Percentiles rank a stretch among this genome's conserved stretches.
Conservation (phyloP, 345 rosid genomes). For the Lepidium didymum region DNA sequence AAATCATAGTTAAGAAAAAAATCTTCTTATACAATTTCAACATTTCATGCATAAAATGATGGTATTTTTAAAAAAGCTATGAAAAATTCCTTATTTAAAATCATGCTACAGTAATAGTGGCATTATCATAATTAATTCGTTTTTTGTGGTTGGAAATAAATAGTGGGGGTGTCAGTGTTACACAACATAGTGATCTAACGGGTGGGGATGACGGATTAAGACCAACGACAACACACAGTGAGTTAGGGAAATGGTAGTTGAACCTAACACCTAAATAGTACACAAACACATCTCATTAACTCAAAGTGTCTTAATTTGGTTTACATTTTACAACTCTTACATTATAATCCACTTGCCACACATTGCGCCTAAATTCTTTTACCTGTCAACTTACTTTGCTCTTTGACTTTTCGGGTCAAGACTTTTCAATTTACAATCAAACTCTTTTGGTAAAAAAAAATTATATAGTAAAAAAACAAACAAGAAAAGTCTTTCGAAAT, state of each 20-base stretch:
- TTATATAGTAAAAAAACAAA: too few relatives aligned
- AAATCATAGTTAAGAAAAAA: too few relatives aligned
- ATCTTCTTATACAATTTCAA: too few relatives aligned
- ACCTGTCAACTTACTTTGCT: constrained; percentile 23
- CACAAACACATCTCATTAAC: neutral
- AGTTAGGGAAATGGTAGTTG: constrained; percentile 29
- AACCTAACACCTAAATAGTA: constrained; percentile 17
- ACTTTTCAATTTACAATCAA: neutral
- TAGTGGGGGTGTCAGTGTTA: neutral
- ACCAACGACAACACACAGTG: neutral
- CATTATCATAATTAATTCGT: too few relatives aligned
- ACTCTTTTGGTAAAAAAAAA: neutral
- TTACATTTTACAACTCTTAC: constrained; percentile 1
- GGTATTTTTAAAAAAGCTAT: too few relatives aligned
- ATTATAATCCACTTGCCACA: constrained; percentile 9
- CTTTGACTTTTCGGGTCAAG: constrained; percentile 13
- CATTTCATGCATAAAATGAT: too few relatives aligned
- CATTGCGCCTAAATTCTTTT: constrained; percentile 4
- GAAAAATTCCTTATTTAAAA: too few relatives aligned
- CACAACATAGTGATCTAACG: neutral
- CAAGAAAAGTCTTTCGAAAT: neutral
- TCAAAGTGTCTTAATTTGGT: constrained; percentile 14
- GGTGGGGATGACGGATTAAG: neutral
- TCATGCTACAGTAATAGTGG: too few relatives aligned
- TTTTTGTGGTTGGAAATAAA: too few relatives aligned